These are phyloP conservation scores for Halophytophthora polymorphica DNA, from an alignment of 352 stramenopile species.

Conservation along the genomic window DNA sequence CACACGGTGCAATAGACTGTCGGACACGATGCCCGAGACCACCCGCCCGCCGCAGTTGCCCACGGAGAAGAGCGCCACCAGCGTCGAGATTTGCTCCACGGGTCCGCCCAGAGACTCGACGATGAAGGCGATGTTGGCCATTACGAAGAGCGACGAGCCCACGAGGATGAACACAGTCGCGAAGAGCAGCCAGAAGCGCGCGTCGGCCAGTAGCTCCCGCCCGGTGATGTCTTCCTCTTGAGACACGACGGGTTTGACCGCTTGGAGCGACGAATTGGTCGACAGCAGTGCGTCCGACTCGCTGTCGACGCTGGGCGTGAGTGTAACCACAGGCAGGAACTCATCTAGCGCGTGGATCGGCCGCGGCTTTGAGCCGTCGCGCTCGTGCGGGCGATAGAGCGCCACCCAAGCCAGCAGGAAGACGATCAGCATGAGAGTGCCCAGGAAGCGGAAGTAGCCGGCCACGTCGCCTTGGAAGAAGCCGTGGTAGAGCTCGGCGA, in stretches of 20 bases:
- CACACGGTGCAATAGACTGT: constrained; percentile 43
- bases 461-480: constrained; percentile 54
- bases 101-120: constrained; percentile 51
- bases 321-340: constrained; percentile 31
- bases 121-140: constrained; percentile 81
- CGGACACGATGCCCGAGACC: constrained; percentile 52
- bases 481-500: constrained; percentile 61
- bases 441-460: constrained; percentile 72
- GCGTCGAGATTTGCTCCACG: constrained; percentile 50
- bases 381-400: constrained; percentile 31
- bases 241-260: not conserved
- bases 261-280: not conserved
- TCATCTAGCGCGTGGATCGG: constrained; percentile 37
- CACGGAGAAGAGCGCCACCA: constrained; percentile 72
- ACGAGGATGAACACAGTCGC: constrained; percentile 69
- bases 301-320: constrained; percentile 9
- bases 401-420: constrained; percentile 54
- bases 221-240: constrained; percentile 44
- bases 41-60: constrained; percentile 60
- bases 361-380: constrained; percentile 7
- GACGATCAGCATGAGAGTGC: constrained; percentile 40
- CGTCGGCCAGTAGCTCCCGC: constrained; percentile 38
- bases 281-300: constrained; percentile 7
- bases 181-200: constrained; percentile 70
- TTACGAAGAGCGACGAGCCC: constrained; percentile 69